Evolutionary conservation across 139 green algal species (phyloP), one percentile per base, ranked within the genome.

Genomic region (Chlorella ohadii): DNA sequence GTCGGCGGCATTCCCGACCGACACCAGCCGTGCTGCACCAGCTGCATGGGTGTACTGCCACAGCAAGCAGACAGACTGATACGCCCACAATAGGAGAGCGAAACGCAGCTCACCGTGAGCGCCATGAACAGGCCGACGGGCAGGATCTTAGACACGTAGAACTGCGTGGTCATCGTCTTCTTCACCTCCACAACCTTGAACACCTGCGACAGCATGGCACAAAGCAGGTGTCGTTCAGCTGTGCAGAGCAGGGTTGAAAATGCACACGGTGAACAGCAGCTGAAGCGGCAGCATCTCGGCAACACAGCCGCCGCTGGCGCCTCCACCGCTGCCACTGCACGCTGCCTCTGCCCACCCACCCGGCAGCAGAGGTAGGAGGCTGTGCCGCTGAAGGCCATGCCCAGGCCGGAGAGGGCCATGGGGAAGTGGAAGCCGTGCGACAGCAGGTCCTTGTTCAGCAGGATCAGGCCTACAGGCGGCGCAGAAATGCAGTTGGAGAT

Each of bases 361-460:
- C 87, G 83, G 75, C 94, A 97, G 11, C 75, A 88, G 9, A 95
- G n/a, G 78, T 85, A 96, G 74, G 75, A 86, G 4, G 94, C 91
- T 1, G 94, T 3, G 3, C 87, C 85, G 31, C 79, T 91, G 67
- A 92, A 94, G 33, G 72, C 34, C 95, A 98, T 98, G 36, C 95
- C 95, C 74, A 96, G 92, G 16, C 89, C 87, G 0, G 87, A 92
- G 1, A 96, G 86, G 4, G 88, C 82, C 89, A 97, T 97, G 3
- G 94, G 94, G 82, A 95, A 98, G 68, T 83, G 86, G 78, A 98
- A 98, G 0, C 87, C 84, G 66, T 95, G 89, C 1, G 92, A 91
- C 80, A 98, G 92, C 4, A 98, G 81, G 57, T 95, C 88, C 77
- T 98, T 97, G 82, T 98, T 98, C 25, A 97, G 22, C 63, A 98